Base-by-base conservation (phyloP, 2,329 filamentous ascomycete genomes). In the Fusarium dlaminii region DNA sequence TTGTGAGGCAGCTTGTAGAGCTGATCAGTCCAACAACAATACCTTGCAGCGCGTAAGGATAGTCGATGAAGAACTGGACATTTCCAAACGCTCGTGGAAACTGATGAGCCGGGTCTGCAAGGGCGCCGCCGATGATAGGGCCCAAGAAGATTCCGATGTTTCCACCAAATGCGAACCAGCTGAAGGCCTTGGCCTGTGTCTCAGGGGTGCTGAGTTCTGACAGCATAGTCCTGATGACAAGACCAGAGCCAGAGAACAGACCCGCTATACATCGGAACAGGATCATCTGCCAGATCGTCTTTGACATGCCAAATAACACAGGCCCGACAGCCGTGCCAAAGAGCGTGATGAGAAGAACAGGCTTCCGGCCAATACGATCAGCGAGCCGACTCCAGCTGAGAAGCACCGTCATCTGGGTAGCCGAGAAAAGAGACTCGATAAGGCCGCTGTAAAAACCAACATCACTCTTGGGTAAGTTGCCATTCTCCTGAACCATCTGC, bases 361-460 rank as follows among this genome's bases (percentile, higher is more conserved):
- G 93, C 72, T 94, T 94, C 49, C 94, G 88, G 37, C 94, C 93
- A 43, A 91, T 81, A 13, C 88, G 87, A 81, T 96, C 94, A 7
- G 83, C 78, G 5, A 83, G 79, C 15, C 84, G 85, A 56, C 93
- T 93, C 92, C 94, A 96, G 71, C 87, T 83, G 32, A 96, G 88
- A 90, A 96, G 94, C 66, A 95, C 88, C n/a, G 89, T 63, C 87
- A 94, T 94, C 81, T 95, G 93, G 0, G 91, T 92, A 11, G 92
- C 83, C 6, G 91, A 93, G 82, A 95, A 96, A 36, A 94, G 82
- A 45, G 89, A 89, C 83, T 92, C 90, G 79, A 96, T 94, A 18
- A 95, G 83, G 5, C 94, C 94, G 65, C 87, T 90, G 84, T 94
- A 96, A 83, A 95, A 96, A 5, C 94, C 94, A 8, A 94, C 90